Percentiles rank a stretch among this genome's conserved stretches.
Evolutionary conservation across 371 early-diverging fungal species (phyloP).

Genomic region (Lichtheimia ramosa): DNA sequence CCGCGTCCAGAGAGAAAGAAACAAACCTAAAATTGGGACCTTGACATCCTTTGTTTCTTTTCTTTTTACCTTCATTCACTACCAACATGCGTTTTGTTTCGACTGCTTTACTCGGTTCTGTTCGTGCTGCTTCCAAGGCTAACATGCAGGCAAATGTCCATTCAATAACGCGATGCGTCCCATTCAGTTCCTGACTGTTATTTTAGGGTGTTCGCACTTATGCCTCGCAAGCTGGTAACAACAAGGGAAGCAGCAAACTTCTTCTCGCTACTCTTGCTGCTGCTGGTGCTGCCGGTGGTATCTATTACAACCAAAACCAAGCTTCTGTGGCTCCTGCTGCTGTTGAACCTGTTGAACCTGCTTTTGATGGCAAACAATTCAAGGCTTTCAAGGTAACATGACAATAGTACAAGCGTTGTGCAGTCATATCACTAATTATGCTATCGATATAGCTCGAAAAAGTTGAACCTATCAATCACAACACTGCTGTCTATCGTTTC

Average conservation of each 20-base stretch:
- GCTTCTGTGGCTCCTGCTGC: constrained; percentile 24
- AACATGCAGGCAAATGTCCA: constrained; percentile 1
- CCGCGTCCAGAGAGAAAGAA: too few relatives aligned
- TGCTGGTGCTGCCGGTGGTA: constrained; percentile 40
- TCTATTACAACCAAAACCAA: constrained; percentile 37
- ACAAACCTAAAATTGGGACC: background rate
- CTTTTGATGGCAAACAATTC: constrained; percentile 69
- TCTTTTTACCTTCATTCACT: constrained; percentile 1
- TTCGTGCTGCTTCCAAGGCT: constrained; percentile 20
- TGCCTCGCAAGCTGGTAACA: constrained; percentile 17
- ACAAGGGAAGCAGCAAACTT: constrained; percentile 36
- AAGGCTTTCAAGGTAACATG: constrained; percentile 61
- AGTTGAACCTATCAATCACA: constrained; percentile 65
- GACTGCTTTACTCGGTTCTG: constrained; percentile 22
- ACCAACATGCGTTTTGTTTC: constrained; percentile 31
- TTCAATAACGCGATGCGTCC: background rate
- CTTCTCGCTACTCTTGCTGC: constrained; percentile 34
- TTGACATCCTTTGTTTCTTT: background rate
- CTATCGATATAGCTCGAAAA: constrained; percentile 44
- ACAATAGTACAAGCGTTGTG: too few relatives aligned
- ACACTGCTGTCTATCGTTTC: constrained; percentile 82
- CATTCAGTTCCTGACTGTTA: background rate
- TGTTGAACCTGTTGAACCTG: constrained; percentile 30
- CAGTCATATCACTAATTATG: background rate
- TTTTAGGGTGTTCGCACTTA: constrained; percentile 22